Evolutionary conservation across 1,284 basidiomycete genomes (phyloP).

Genomic region (Xerocomus amazonicus): DNA sequence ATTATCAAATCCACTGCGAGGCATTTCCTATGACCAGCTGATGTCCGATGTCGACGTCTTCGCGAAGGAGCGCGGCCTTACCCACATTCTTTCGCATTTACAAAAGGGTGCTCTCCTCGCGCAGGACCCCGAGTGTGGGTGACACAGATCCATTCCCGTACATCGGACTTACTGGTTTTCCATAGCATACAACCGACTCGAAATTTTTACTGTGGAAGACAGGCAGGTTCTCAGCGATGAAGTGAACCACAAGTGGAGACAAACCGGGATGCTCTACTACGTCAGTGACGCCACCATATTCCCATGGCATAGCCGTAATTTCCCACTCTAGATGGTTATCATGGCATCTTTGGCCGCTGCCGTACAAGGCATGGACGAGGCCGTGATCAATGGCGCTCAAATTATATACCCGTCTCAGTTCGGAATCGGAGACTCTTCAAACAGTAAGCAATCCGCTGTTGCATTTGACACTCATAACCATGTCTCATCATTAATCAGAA

Average conservation of each 20-base stretch:
- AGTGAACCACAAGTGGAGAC: constrained; percentile 60
- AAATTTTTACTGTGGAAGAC: constrained; percentile 60
- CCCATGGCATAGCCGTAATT: not conserved
- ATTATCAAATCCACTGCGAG: constrained; percentile 57
- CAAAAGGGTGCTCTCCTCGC: constrained; percentile 65
- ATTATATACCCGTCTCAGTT: constrained; percentile 66
- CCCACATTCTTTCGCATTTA: constrained; percentile 48
- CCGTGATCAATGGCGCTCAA: constrained; percentile 72
- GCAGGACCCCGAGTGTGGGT: constrained; percentile 43
- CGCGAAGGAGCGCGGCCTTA: constrained; percentile 49
- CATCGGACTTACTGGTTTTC: not conserved
- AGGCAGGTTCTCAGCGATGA: constrained; percentile 51
- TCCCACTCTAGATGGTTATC: constrained; percentile 44
- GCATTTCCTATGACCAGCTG: constrained; percentile 53
- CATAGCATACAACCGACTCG: constrained; percentile 43
- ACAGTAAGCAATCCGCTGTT: constrained; percentile 17
- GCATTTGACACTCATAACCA: constrained; percentile 20
- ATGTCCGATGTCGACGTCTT: constrained; percentile 54
- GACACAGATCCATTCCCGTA: not conserved
- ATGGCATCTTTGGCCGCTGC: constrained; percentile 63
- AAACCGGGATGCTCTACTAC: constrained; percentile 51
- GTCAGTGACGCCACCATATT: constrained; percentile 11
- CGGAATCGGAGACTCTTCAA: constrained; percentile 44
- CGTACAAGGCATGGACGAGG: constrained; percentile 72
- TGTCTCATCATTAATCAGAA: constrained; percentile 6